Evolutionary conservation across 2,329 filamentous ascomycete species (phyloP).

Genomic region (Diaporthe australafricana): DNA sequence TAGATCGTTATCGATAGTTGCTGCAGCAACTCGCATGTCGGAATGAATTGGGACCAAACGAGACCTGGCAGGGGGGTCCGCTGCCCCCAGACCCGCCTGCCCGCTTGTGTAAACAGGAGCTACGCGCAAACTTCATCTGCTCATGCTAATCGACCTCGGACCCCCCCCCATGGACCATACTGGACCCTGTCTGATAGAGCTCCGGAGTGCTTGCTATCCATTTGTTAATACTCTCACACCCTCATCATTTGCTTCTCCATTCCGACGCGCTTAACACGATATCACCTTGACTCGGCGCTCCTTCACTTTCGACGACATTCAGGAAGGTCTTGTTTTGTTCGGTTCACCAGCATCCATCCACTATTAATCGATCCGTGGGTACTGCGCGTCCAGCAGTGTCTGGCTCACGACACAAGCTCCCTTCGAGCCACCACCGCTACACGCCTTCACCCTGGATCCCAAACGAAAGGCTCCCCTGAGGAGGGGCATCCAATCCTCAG

Average conservation of each 20-base stretch:
- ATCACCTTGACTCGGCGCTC: conserved; percentile 2
- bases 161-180: background rate
- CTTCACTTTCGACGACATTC: background rate
- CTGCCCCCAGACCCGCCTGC: conserved; percentile 25
- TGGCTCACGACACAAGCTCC: background rate
- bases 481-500: conserved; percentile 45
- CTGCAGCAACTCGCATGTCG: conserved; percentile 5
- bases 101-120: conserved; percentile 28
- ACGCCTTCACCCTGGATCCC: conserved; percentile 35
- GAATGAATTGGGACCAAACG: background rate
- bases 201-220: conserved; percentile 10
- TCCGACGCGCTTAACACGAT: conserved; percentile 10
- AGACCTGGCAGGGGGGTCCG: background rate
- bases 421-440: background rate
- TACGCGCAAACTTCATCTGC: conserved; percentile 25
- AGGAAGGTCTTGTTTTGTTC: background rate
- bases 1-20: conserved; percentile 33
- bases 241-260: conserved; percentile 17
- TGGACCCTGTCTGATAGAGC: conserved; percentile 24
- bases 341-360: background rate
- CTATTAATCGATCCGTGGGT: background rate
- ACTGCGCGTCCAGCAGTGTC: background rate
- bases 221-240: conserved; percentile 22
- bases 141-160: conserved; percentile 7
- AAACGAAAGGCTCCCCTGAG: conserved; percentile 43